Evolutionary conservation across 2,329 filamentous ascomycete genomes (phyloP).

Genomic region (Monosporascus sp.): DNA sequence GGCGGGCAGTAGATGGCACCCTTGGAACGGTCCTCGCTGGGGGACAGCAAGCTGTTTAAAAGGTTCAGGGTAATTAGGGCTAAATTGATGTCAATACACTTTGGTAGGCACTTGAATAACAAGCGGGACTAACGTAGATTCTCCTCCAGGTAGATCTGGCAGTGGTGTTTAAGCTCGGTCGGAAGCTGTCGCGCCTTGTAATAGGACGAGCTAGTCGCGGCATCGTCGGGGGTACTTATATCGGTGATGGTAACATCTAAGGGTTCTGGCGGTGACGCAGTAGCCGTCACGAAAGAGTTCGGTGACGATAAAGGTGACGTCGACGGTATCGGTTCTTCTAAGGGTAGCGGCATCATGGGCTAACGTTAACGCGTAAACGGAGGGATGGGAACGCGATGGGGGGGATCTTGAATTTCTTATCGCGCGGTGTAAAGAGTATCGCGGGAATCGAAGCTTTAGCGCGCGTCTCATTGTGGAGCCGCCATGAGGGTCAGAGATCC

Average conservation of each 20-base stretch:
- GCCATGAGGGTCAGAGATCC: too few species aligned
- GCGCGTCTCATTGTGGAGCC: too few species aligned
- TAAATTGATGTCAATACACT: constrained; percentile 21
- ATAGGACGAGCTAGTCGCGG: constrained; percentile 33
- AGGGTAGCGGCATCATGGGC: constrained; percentile 10
- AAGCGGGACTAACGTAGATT: constrained; percentile 51
- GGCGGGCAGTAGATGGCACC: constrained; percentile 60
- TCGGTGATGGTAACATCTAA: constrained; percentile 11
- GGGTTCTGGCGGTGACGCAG: constrained; percentile 11
- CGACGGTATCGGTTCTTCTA: not conserved
- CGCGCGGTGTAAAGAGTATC: too few species aligned
- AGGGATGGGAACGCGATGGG: too few species aligned
- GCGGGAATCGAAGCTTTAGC: too few species aligned
- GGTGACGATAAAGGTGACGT: constrained; percentile 18
- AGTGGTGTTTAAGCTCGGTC: constrained; percentile 60
- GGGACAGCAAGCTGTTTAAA: constrained; percentile 57
- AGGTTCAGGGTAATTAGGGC: constrained; percentile 58
- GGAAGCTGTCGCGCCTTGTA: constrained; percentile 53
- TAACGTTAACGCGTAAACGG: not conserved
- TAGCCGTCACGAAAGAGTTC: constrained; percentile 18
- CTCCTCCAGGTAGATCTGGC: constrained; percentile 71
- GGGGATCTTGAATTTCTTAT: too few species aligned
- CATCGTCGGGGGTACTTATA: constrained; percentile 15
- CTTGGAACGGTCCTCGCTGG: constrained; percentile 31
- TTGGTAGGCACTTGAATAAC: constrained; percentile 3